Conservation (phyloP, 139 green algal species). For the Raphidocelis subcapitata region DNA sequence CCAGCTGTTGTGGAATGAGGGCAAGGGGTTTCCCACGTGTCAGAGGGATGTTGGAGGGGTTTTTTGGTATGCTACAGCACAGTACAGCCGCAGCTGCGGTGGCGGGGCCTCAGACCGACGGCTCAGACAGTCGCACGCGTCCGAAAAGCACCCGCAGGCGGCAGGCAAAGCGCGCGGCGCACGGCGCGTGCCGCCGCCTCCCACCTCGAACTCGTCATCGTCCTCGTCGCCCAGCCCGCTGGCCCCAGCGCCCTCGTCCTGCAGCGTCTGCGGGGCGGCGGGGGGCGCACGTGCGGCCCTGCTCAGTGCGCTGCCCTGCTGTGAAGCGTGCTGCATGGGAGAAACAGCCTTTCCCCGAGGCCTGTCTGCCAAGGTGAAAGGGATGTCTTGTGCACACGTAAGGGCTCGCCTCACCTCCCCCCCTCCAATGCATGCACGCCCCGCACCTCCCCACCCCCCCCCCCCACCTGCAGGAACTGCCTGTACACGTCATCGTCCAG, state of each 20-base stretch:
- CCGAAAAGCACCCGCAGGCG: too few species aligned
- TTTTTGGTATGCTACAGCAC: too few species aligned
- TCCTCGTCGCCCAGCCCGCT: slow-evolving; percentile 13
- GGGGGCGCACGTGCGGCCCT: not conserved
- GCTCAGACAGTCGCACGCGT: too few species aligned
- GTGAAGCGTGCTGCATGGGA: not conserved
- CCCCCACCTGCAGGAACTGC: slow-evolving; percentile 28
- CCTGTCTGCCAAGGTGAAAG: not conserved
- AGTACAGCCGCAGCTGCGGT: too few species aligned
- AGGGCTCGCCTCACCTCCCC: not conserved
- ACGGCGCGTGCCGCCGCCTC: not conserved
- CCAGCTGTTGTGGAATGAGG: too few species aligned
- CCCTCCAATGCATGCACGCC: not conserved
- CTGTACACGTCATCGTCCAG: slow-evolving; percentile 31
- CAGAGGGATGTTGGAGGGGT: too few species aligned
- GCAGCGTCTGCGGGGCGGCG: not conserved
- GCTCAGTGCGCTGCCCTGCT: too few species aligned
- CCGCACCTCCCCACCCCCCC: too few species aligned
- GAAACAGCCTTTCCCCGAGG: not conserved
- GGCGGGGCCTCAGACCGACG: too few species aligned
- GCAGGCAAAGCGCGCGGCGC: too few species aligned
- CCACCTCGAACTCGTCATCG: slow-evolving; percentile 25
- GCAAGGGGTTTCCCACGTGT: too few species aligned
- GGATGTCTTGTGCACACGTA: not conserved
- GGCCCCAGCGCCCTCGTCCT: not conserved